A percentile compares a stretch with the other conserved stretches of the same genome.
phyloP scores from a whole-genome alignment of 371 early-diverging fungal species.

The Conidiobolus incongruus region DNA sequence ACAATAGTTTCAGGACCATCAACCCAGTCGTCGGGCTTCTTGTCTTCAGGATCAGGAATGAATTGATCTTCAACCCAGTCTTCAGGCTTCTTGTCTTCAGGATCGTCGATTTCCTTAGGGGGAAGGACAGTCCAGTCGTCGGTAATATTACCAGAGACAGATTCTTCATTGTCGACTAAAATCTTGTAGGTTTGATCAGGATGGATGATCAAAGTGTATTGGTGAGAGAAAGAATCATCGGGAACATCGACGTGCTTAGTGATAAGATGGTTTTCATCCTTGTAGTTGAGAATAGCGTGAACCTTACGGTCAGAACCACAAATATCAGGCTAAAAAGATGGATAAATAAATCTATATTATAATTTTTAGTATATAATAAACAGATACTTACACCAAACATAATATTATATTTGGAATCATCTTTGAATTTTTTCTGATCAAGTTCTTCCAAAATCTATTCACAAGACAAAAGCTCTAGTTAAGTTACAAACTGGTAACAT shows the following conservation, averaged over 20 bases:
- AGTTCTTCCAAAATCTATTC: slow-evolving; percentile 14
- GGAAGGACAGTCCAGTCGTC: slow-evolving; percentile 74
- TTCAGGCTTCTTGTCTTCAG: slow-evolving; percentile 57
- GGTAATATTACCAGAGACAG: slow-evolving; percentile 40
- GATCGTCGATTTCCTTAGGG: slow-evolving; percentile 76
- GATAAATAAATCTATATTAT: neutral
- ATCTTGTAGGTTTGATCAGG: slow-evolving; percentile 29
- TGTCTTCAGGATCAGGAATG: too few relatives aligned
- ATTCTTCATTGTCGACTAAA: slow-evolving; percentile 30
- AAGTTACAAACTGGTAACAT: slow-evolving; percentile 6
- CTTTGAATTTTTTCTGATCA: slow-evolving; percentile 49
- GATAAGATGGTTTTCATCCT: slow-evolving; percentile 67
- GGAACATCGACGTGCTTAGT: slow-evolving; percentile 39
- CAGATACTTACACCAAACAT: slow-evolving; percentile 41
- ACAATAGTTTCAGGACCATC: slow-evolving; percentile 59
- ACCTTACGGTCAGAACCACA: slow-evolving; percentile 83
- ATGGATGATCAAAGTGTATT: slow-evolving; percentile 78
- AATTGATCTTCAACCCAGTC: too few relatives aligned
- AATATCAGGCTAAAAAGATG: slow-evolving; percentile 54
- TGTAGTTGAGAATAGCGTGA: slow-evolving; percentile 86
- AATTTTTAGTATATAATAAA: neutral
- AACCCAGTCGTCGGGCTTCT: too few relatives aligned
- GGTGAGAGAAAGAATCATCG: slow-evolving; percentile 44
- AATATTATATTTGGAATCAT: slow-evolving; percentile 82
- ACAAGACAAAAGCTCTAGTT: neutral